Evolutionary conservation across 1,284 basidiomycete species (phyloP).

Genomic region (Trametes pubescens): DNA sequence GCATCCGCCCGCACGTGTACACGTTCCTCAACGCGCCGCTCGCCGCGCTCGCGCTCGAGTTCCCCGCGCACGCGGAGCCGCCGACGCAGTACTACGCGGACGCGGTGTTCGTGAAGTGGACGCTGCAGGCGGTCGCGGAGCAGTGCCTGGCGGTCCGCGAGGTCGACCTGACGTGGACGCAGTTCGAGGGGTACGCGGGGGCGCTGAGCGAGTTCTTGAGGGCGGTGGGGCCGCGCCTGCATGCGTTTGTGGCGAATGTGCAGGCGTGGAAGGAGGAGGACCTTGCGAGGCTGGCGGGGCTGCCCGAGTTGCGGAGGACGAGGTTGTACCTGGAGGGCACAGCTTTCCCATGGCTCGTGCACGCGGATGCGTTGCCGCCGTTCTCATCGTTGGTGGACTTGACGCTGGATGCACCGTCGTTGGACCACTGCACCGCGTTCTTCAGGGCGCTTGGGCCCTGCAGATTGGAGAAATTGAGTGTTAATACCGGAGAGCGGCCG

Average conservation of each 20-base stretch:
- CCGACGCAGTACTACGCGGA: slow-evolving; percentile 10
- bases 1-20: slow-evolving; percentile 16
- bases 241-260: slow-evolving; percentile 8
- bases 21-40: slow-evolving; percentile 24
- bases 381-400: slow-evolving; percentile 18
- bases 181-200: slow-evolving; percentile 13
- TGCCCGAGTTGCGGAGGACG: slow-evolving; percentile 15
- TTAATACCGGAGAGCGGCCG: slow-evolving; percentile 2
- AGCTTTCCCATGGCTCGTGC: slow-evolving; percentile 19
- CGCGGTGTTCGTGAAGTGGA: slow-evolving; percentile 17
- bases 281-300: slow-evolving; percentile 17
- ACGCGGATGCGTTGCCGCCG: background rate
- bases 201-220: slow-evolving; percentile 13
- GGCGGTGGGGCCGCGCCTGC: slow-evolving; percentile 5
- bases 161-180: slow-evolving; percentile 11
- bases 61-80: slow-evolving; percentile 1
- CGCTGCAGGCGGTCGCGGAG: slow-evolving; percentile 19
- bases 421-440: slow-evolving; percentile 21
- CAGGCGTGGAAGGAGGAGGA: slow-evolving; percentile 17
- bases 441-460: slow-evolving; percentile 13
- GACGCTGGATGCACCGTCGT: slow-evolving; percentile 9
- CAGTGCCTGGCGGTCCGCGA: slow-evolving; percentile 20
- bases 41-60: slow-evolving; percentile 20
- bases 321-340: slow-evolving; percentile 6
- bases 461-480: slow-evolving; percentile 9